Evolutionary conservation across 768 basidiomycete species (phyloP), one percentile per base, ranked within the genome.

Genomic region (Royoungia palumana): DNA sequence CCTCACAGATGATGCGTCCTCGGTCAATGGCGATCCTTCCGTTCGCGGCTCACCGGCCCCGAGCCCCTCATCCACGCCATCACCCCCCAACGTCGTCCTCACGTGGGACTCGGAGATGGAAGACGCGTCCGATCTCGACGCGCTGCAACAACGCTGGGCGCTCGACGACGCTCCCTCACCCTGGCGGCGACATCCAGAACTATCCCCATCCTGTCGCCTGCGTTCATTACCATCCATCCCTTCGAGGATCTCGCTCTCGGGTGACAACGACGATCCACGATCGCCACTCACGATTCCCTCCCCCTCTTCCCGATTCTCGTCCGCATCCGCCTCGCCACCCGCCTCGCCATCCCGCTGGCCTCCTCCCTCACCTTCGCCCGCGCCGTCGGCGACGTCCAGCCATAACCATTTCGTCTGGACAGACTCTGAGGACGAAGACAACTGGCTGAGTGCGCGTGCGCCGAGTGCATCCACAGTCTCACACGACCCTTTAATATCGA

Each of bases 221-320:
- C 59, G 50, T 6, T 35, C 59, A 6, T n/a, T 66, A 8, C 56
- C 59, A n/a, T 68, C 65, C 12, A 67, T 66, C 25, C 65, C 66
- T 16, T 67, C 65, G 13, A 51, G 32, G 14, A 5, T 47, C 24
- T 42, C 45, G 25, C 2, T 35, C 14, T 66, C 66, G 5, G 25
- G 25, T 11, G 28, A 28, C 11, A 12, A 28, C 19, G 61, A 59
- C 14, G 46, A 46, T 17, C 22, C 14, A 2, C 62, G 59, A 44
- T 69, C 67, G 5, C 65, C 65, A 2, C 39, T 62, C 32, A 61
- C 60, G 17, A 63, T 69, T 5, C 53, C 55, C 8, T 50, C 57
- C 3, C 44, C 53, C 12, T 46, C 53, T 17, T 17, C 41, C 2
- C 55, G 59, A 8, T 51, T 67, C 10, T 36, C 32, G 17, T 55